Evolutionary conservation across 495 filamentous ascomycete genomes (phyloP), one percentile per base, ranked within the genome.

Genomic region (Penicillium malachiteum): DNA sequence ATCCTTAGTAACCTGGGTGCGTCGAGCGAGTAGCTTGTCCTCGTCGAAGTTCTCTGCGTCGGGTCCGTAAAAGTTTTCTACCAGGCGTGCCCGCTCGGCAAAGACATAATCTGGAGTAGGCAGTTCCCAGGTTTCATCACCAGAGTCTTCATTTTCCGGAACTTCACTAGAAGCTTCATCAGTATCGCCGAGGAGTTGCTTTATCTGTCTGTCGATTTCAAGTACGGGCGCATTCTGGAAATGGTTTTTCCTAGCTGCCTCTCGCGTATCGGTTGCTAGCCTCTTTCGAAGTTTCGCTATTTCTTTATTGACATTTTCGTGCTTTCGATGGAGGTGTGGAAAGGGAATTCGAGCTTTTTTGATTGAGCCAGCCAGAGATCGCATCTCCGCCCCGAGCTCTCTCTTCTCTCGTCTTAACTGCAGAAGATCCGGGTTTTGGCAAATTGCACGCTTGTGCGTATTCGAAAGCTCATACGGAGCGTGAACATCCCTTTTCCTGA

Each of bases 231-330:
- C 52, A 35, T 50, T 67, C 18, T 53, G 43, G 48, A 68, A 71
- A 66, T 71, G 52, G 8, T 68, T 57, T 32, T 71, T 68, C 54
- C 68, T 61, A n/a, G 68, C 65, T 52, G 48, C 52, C 57, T 68
- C 51, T 40, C 41, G 46, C 5, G 61, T 68, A 13, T 68, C 48
- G 31, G 46, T 65, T 49, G 35, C 48, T 33, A 71, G 53, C 0
- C 32, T 52, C 31, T 71, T 68, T 1, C 63, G 54, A 48, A 71
- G 57, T 46, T 65, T 58, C 11, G 65, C 5, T 1, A 68, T 39
- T 21, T 67, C 44, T 54, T 57, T 69, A 5, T 51, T 56, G 38
- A 68, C 35, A 52, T 1, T 33, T 17, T 68, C 30, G 42, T 71
- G 49, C 44, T 51, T 58, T 63, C 66, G 55, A 55, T 59, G 63